phyloP scores from a whole-genome alignment of 2,329 filamentous ascomycete species.

The Colletotrichum tropicale region DNA sequence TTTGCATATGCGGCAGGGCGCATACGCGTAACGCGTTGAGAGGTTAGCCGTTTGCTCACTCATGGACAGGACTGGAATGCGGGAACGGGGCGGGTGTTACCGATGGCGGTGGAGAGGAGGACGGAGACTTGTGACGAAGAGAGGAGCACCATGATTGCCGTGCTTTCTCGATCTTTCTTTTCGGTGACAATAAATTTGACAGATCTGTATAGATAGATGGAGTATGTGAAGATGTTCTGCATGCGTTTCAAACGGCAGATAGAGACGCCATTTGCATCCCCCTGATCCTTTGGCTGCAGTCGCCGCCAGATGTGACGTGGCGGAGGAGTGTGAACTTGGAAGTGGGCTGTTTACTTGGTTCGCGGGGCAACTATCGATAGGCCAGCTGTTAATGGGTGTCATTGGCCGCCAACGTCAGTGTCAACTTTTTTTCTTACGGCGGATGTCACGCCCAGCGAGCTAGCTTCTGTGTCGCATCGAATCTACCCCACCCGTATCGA shows the following conservation, averaged over 20 bases:
- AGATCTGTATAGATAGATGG: not conserved
- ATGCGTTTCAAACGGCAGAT: not conserved
- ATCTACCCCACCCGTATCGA: not conserved
- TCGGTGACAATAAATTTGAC: not conserved
- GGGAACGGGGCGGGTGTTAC: slow-evolving; percentile 47
- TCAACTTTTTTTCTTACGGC: slow-evolving; percentile 1
- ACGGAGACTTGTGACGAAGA: slow-evolving; percentile 75
- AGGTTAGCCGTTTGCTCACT: not conserved
- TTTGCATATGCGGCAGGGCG: not conserved
- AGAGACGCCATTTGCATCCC: not conserved
- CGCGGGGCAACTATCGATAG: slow-evolving; percentile 51
- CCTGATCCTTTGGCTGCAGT: not conserved
- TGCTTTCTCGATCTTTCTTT: not conserved
- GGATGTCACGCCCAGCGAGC: not conserved
- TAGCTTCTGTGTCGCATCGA: not conserved
- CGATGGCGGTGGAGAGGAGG: slow-evolving; percentile 65
- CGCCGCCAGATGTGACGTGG: not conserved
- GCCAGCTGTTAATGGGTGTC: slow-evolving; percentile 20
- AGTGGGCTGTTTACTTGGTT: slow-evolving; percentile 32
- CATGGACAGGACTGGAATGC: slow-evolving; percentile 6
- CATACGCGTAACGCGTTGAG: not conserved
- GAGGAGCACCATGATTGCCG: slow-evolving; percentile 53
- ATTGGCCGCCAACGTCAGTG: not conserved
- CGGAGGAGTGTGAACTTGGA: not conserved
- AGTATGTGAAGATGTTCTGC: not conserved